Base-by-base conservation (phyloP, 2,329 filamentous ascomycete species). In the Lomentospora prolificans region DNA sequence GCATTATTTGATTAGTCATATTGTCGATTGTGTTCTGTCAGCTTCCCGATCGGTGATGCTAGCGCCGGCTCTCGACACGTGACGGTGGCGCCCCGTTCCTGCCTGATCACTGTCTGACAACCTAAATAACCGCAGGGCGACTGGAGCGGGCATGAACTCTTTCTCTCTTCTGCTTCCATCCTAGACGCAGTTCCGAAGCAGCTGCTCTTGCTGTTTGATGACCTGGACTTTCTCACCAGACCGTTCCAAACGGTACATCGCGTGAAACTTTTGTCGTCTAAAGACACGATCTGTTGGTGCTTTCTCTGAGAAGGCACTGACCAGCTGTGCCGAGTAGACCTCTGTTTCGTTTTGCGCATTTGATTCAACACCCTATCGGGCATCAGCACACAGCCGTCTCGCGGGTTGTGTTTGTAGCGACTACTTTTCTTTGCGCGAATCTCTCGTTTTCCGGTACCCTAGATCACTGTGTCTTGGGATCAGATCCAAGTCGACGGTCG, bases 171-270 rank as follows among this genome's bases (percentile, higher is more conserved):
- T 17, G 19, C 36, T 41, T 41, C n/a, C 36, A 41, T 17, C n/a
- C 36, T 12, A 41, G n/a, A 41, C 36, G 19, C 36, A 41, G 36
- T 17, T 41, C 19, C 36, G 19, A 14, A 48, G 44, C n/a, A 27
- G 44, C 24, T 48, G 44, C 44, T 48, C 12, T 6, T 12, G 22
- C 44, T 48, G 44, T 19, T 22, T 12, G 22, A 17, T n/a, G 24
- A 22, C 22, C 44, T 48, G 44, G 22, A 22, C 22, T 22, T 48
- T 48, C 44, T n/a, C 44, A 48, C 24, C 44, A 48, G 24, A 48
- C 44, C 44, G 44, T 48, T n/a, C 19, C 44, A 48, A n/a, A 27
- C 44, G 44, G 44, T 48, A 22, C 41, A 48, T 48, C 44, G 44
- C 44, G 44, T 48, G 44, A 48, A 41, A 25, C 12, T 48, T 10